phyloP scores from a whole-genome alignment of 306 rosid species.

The Rosa lucieae region DNA sequence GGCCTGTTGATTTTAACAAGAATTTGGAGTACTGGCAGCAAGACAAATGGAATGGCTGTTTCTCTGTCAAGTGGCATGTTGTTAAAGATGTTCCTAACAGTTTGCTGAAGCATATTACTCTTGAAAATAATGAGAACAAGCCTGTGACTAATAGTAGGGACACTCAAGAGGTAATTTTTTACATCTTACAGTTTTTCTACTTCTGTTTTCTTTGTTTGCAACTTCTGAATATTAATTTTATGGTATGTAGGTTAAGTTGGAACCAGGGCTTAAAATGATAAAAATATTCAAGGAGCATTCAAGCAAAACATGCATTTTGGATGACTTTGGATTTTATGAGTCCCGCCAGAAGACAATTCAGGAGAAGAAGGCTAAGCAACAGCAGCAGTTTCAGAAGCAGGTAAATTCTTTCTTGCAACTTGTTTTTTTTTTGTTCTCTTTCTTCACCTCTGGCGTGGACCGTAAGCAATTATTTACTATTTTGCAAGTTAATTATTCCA shows the following conservation, averaged over 20 bases:
- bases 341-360: conserved; percentile 81
- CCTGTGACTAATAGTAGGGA: conserved; percentile 97
- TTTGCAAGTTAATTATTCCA: background rate
- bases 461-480: background rate
- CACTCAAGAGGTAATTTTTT: conserved; percentile 76
- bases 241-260: conserved; percentile 61
- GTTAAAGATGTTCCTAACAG: conserved; percentile 97
- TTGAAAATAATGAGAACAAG: conserved; percentile 93
- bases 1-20: conserved; percentile 89
- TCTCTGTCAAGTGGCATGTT: conserved; percentile 92
- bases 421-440: background rate
- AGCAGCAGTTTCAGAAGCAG: conserved; percentile 74
- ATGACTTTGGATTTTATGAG: conserved; percentile 87
- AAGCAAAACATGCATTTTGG: conserved; percentile 86
- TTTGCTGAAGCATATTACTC: conserved; percentile 83
- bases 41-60: conserved; percentile 98
- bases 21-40: conserved; percentile 98
- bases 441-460: background rate
- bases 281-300: conserved; percentile 77
- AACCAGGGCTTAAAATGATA: conserved; percentile 71
- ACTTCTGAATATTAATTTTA: conserved; percentile 12
- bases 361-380: conserved; percentile 86
- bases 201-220: background rate
- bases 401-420: conserved; percentile 14
- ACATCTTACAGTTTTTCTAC: background rate